Percentiles rank a stretch among this genome's conserved stretches.
Conservation (phyloP, 441 rosid species). For the Gossypium schwendimanii region DNA sequence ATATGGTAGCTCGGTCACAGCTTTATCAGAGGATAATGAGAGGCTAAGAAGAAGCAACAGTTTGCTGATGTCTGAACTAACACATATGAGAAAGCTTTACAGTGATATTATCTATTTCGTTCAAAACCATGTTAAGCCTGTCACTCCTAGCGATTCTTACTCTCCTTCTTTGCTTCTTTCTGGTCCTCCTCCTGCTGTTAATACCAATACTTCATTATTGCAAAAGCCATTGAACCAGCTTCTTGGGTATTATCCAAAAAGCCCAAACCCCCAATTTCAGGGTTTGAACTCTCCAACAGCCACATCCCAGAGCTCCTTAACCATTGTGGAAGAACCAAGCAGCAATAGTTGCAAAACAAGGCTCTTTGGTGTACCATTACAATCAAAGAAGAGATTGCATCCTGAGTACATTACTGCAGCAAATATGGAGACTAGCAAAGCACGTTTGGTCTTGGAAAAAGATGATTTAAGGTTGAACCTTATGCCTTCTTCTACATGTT, state of each 20-base stretch:
- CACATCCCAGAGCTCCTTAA: constrained; percentile 59
- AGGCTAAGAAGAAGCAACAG: constrained; percentile 70
- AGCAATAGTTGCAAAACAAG: constrained; percentile 42
- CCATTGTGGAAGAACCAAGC: constrained; percentile 47
- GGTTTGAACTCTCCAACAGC: constrained; percentile 36
- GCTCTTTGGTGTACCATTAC: constrained; percentile 75
- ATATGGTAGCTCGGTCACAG: constrained; percentile 33
- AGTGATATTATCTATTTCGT: constrained; percentile 84
- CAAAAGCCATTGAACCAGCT: constrained; percentile 41
- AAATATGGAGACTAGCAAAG: constrained; percentile 44
- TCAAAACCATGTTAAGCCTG: constrained; percentile 85
- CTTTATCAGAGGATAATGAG: constrained; percentile 75
- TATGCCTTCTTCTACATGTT: constrained; percentile 55
- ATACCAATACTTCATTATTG: constrained; percentile 19
- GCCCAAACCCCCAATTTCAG: constrained; percentile 33
- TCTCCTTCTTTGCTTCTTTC: constrained; percentile 43
- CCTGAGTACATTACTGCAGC: constrained; percentile 27
- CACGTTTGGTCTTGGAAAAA: constrained; percentile 60
- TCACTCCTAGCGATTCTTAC: constrained; percentile 50
- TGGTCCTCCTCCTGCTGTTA: constrained; percentile 17
- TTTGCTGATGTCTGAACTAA: constrained; percentile 71
- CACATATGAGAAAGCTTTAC: constrained; percentile 87
- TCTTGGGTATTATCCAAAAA: constrained; percentile 26
- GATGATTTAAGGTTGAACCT: constrained; percentile 81
- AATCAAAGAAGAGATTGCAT: constrained; percentile 71